Base-by-base conservation (phyloP, 1,284 basidiomycete species). In the Moesziomyces antarcticus region DNA sequence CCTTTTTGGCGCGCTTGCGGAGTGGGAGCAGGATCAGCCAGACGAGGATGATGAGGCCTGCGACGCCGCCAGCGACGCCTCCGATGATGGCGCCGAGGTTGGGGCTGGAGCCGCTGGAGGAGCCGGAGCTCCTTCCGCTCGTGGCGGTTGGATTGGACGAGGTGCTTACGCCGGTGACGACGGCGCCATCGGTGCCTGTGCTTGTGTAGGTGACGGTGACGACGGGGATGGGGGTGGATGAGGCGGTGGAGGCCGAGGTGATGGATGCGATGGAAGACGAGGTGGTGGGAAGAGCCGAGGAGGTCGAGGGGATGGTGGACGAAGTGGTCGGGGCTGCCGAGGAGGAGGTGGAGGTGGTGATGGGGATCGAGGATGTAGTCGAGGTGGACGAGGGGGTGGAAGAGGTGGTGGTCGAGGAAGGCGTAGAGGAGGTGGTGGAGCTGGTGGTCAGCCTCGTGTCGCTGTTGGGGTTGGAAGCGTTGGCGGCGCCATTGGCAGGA, bases 1-100 rank as follows among this genome's bases (percentile, higher is more conserved):
- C 58, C 63, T 74, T 72, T 49, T 62, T 72, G 22, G 67, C 66
- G 10, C 73, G 56, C 27, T 50, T 60, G 33, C 76, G 76, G 40
- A 78, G 37, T 2, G 76, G 73, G n/a, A 78, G 42, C 25, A 78
- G 55, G 52, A 78, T 73, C 16, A 78, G 59, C 73, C 73, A 75
- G 30, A 73, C 54, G 33, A 78, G 43, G 24, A 78, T 69, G 42
- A 73, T 66, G 33, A 78, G 56, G 52, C 74, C 74, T 11, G 71
- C 73, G 3, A 76, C 56, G 46, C 73, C 76, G 42, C 76, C 76
- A 11, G 75, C 76, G n/a, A 76, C 65, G 53, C 73, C 76, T 11
- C 76, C 76, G 35, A 77, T 73, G 48, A 78, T 78, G 40, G 73
- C 76, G 41, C 76, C 76, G 25, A 76, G 55, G 62, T 76, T 77